These are phyloP conservation scores for Spathaspora girioi DNA, from an alignment of 805 yeast species.

Conservation along the genomic window DNA sequence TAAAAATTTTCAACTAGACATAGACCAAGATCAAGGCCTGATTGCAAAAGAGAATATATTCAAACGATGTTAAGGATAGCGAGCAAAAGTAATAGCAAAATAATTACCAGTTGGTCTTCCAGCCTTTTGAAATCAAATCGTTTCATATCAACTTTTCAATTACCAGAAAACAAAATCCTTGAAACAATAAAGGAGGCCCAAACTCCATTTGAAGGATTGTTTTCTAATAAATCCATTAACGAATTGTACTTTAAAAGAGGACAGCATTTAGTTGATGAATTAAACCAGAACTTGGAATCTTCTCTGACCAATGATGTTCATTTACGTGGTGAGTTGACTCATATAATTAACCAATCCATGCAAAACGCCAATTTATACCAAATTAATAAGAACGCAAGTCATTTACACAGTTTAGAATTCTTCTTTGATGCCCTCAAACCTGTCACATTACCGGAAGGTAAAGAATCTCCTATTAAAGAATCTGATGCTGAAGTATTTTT, in stretches of 20 bases:
- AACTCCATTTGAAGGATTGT: slow-evolving; percentile 32
- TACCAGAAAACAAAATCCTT: slow-evolving; percentile 29
- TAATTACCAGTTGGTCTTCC: not conserved
- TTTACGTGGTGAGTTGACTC: slow-evolving; percentile 32
- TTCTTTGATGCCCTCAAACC: slow-evolving; percentile 42
- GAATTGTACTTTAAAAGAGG: slow-evolving; percentile 41
- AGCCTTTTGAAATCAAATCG: slow-evolving; percentile 6
- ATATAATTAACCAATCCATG: slow-evolving; percentile 43
- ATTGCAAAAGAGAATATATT: not conserved
- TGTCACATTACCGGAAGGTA: slow-evolving; percentile 4
- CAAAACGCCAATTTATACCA: slow-evolving; percentile 43
- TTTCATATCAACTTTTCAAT: slow-evolving; percentile 21
- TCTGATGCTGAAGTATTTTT: slow-evolving; percentile 22
- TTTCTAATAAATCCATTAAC: slow-evolving; percentile 25
- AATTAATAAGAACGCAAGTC: slow-evolving; percentile 43
- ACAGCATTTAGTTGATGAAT: slow-evolving; percentile 26
- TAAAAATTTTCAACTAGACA: not conserved
- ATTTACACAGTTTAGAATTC: slow-evolving; percentile 47
- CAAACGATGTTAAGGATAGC: not conserved
- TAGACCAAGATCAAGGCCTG: not conserved
- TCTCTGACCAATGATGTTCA: slow-evolving; percentile 16
- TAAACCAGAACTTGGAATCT: slow-evolving; percentile 29
- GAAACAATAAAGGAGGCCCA: slow-evolving; percentile 25
- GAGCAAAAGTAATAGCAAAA: slow-evolving; percentile 3
- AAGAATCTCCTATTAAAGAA: slow-evolving; percentile 8